Percentiles rank a stretch among this genome's conserved stretches.
Conservation (phyloP, 1,284 basidiomycete genomes). For the Apiotrichum veenhuisii region DNA sequence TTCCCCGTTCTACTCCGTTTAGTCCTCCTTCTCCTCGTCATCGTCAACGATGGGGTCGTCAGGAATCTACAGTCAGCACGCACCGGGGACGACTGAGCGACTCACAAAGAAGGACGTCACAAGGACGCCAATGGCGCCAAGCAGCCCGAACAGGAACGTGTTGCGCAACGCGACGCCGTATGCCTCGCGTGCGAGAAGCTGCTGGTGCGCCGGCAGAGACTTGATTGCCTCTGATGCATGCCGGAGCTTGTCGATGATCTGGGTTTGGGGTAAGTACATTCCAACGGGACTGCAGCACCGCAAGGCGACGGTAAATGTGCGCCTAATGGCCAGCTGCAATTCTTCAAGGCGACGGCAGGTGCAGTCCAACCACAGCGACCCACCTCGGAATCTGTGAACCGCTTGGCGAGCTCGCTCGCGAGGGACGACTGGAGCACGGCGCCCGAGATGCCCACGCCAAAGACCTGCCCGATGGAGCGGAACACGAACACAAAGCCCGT, state of each 20-base stretch:
- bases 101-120: slow-evolving; percentile 18
- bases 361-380: neutral
- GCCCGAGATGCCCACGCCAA: slow-evolving; percentile 29
- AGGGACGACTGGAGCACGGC: slow-evolving; percentile 29
- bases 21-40: neutral
- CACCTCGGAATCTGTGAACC: slow-evolving; percentile 22
- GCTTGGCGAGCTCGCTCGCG: slow-evolving; percentile 11
- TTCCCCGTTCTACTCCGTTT: neutral
- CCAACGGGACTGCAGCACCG: too few species aligned
- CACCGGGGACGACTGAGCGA: neutral
- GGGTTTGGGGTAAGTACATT: neutral
- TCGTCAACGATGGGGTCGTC: neutral
- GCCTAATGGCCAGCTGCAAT: too few species aligned
- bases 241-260: slow-evolving; percentile 24
- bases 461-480: slow-evolving; percentile 29
- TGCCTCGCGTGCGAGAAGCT: slow-evolving; percentile 22
- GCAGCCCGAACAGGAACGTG: slow-evolving; percentile 27
- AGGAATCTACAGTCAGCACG: neutral
- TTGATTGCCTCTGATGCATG: slow-evolving; percentile 25
- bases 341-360: too few species aligned
- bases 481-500: slow-evolving; percentile 31
- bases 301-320: too few species aligned
- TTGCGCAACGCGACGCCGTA: slow-evolving; percentile 22
- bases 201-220: slow-evolving; percentile 13
- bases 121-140: slow-evolving; percentile 21